Evolutionary conservation across 345 rosid genomes (phyloP).

Genomic region (Eucalyptus cladocalyx): DNA sequence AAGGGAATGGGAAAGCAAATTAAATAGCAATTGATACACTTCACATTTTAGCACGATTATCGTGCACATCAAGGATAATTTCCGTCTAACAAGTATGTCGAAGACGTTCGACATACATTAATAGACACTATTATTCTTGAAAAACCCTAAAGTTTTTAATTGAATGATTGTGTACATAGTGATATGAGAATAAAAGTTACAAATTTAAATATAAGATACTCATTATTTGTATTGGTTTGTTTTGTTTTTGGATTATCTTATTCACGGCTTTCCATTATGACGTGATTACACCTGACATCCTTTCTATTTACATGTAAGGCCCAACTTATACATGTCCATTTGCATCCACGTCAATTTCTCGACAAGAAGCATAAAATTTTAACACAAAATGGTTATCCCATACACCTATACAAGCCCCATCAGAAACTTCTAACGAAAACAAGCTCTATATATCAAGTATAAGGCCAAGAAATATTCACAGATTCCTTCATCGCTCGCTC

Average conservation of each 20-base stretch:
- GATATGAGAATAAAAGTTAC: neutral
- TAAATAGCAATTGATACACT: neutral
- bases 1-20: neutral
- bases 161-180: fast-evolving
- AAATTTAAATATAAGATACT: neutral
- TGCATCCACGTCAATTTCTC: neutral
- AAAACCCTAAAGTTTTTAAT: neutral
- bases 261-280: neutral
- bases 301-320: neutral
- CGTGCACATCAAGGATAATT: neutral
- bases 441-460: neutral
- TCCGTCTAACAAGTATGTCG: neutral
- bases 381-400: neutral
- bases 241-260: neutral
- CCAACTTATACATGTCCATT: neutral
- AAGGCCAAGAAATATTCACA: neutral
- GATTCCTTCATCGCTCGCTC: neutral
- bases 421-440: neutral
- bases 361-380: neutral
- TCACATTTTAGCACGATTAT: neutral
- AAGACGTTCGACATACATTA: neutral
- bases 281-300: neutral
- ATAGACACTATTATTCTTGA: neutral
- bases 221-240: neutral
- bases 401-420: neutral